phyloP scores from a whole-genome alignment of 2,329 filamentous ascomycete genomes.

The Phaeophleospora eucalypticola region DNA sequence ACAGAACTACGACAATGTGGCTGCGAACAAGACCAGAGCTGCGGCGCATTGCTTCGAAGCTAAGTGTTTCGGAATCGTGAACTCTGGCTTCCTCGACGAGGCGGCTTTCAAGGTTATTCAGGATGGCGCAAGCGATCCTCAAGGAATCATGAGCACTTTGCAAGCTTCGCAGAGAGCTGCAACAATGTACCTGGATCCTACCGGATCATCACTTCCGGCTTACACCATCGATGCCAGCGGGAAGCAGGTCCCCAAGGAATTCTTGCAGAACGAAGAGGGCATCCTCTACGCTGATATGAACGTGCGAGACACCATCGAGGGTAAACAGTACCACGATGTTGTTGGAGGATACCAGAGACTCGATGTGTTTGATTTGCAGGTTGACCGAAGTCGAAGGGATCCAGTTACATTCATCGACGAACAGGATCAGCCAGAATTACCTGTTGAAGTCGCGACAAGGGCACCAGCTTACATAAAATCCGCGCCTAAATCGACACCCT shows the following conservation, averaged over 20 bases:
- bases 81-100: constrained; percentile 42
- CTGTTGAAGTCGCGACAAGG: too few relatives aligned
- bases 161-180: constrained; percentile 31
- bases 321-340: constrained; percentile 56
- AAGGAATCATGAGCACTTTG: background rate
- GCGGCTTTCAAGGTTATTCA: constrained; percentile 1
- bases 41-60: constrained; percentile 57
- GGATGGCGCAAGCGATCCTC: background rate
- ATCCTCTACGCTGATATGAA: constrained; percentile 53
- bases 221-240: background rate
- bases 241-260: background rate
- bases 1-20: constrained; percentile 52
- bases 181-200: constrained; percentile 51
- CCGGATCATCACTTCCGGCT: constrained; percentile 34
- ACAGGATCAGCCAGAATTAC: too few relatives aligned
- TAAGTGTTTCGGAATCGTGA: constrained; percentile 54
- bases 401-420: background rate
- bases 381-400: constrained; percentile 24
- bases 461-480: too few relatives aligned
- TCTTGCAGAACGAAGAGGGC: constrained; percentile 44
- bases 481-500: too few relatives aligned
- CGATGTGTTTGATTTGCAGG: constrained; percentile 51
- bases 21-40: constrained; percentile 50
- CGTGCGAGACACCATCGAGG: constrained; percentile 49
- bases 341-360: constrained; percentile 54